phyloP scores from a whole-genome alignment of 495 filamentous ascomycete species.

The Podospora sp. region DNA sequence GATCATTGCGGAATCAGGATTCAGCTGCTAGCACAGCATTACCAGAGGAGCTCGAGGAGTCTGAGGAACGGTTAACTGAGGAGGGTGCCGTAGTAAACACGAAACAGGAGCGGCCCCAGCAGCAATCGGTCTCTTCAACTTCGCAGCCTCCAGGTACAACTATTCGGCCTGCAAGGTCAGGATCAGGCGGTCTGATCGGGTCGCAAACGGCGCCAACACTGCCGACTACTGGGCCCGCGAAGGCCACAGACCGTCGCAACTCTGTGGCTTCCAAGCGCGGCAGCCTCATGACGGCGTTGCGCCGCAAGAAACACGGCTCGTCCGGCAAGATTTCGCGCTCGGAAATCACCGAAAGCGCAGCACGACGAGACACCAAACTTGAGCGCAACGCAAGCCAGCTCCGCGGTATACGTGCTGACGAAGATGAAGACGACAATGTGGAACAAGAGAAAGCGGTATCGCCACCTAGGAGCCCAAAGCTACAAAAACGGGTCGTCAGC shows the following conservation, averaged over 20 bases:
- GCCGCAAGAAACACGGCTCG: constrained; percentile 48
- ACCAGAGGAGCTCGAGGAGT: constrained; percentile 43
- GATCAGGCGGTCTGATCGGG: constrained; percentile 15
- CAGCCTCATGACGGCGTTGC: constrained; percentile 50
- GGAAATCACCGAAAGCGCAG: constrained; percentile 49
- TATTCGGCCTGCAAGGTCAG: neutral
- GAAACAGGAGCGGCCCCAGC: neutral
- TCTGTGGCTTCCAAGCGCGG: constrained; percentile 25
- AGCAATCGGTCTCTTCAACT: neutral
- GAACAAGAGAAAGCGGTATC: neutral
- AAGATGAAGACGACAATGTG: neutral
- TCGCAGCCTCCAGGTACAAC: neutral
- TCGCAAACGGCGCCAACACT: constrained; percentile 31
- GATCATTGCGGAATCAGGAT: constrained; percentile 20
- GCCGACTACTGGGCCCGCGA: neutral
- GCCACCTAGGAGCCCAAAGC: constrained; percentile 30
- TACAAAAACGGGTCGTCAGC: constrained; percentile 37
- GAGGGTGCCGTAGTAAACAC: constrained; percentile 15
- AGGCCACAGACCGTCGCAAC: constrained; percentile 12
- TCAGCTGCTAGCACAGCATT: constrained; percentile 35
- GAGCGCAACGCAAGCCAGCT: constrained; percentile 52
- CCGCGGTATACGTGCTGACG: constrained; percentile 25
- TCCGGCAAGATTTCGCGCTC: constrained; percentile 46
- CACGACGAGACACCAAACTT: constrained; percentile 53
- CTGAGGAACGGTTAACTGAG: constrained; percentile 38